Conservation (phyloP, 2,329 filamentous ascomycete genomes). For the Alternaria ventricosa region DNA sequence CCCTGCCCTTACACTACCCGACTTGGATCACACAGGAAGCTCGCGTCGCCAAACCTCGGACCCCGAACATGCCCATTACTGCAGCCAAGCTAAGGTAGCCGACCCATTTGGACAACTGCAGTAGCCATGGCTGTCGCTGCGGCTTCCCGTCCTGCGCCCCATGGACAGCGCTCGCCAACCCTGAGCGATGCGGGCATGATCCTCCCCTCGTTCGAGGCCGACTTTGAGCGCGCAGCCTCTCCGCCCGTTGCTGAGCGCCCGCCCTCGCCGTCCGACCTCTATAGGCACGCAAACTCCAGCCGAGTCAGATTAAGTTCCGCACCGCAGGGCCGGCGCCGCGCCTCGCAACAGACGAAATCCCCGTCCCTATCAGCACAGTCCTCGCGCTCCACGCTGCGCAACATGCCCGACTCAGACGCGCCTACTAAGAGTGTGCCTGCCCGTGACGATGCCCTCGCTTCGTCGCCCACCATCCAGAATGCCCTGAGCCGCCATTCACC, state of each 20-base stretch:
- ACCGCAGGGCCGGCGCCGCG: slow-evolving; percentile 37
- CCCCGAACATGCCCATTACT: slow-evolving; percentile 27
- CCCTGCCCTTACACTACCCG: slow-evolving; percentile 7
- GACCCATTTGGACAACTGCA: slow-evolving; percentile 15
- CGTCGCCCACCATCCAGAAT: slow-evolving; percentile 43
- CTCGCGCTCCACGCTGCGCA: slow-evolving; percentile 46
- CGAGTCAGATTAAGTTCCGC: slow-evolving; percentile 38
- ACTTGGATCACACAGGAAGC: neutral
- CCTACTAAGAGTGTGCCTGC: slow-evolving; percentile 17
- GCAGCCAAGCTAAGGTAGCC: slow-evolving; percentile 30
- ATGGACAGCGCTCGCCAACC: slow-evolving; percentile 69
- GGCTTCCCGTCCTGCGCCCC: slow-evolving; percentile 21
- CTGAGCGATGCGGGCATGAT: slow-evolving; percentile 96
- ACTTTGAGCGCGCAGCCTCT: slow-evolving; percentile 53
- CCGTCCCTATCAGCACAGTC: slow-evolving; percentile 42
- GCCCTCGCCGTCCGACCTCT: slow-evolving; percentile 49
- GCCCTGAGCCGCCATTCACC: slow-evolving; percentile 20
- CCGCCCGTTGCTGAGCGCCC: slow-evolving; percentile 57
- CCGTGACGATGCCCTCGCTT: slow-evolving; percentile 37
- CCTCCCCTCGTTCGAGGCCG: slow-evolving; percentile 65
- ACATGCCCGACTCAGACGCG: slow-evolving; percentile 32
- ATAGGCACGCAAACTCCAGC: slow-evolving; percentile 29
- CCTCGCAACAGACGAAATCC: slow-evolving; percentile 38
- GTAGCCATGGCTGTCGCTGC: slow-evolving; percentile 31
- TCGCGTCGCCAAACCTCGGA: neutral